Conservation (phyloP, 768 basidiomycete genomes). For the Boletus barrowsii region DNA sequence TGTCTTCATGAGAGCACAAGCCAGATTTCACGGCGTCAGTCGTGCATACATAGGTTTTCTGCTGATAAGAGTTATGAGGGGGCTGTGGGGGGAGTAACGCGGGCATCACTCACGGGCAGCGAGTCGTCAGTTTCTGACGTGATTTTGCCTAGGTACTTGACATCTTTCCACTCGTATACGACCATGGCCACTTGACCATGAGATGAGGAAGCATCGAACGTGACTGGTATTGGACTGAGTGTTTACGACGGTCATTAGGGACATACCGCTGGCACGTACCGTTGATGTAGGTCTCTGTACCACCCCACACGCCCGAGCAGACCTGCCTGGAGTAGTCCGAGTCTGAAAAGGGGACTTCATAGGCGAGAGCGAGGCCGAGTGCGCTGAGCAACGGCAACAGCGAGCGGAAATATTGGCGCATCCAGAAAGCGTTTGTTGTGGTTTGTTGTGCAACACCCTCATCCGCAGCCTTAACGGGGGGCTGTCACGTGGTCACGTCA, state of each 20-base stretch:
- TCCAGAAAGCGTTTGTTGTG: conserved; percentile 29
- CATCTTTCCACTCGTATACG: conserved; percentile 94
- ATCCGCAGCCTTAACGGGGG: conserved; percentile 3
- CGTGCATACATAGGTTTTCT: conserved; percentile 96
- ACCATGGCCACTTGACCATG: conserved; percentile 91
- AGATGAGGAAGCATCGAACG: conserved; percentile 66
- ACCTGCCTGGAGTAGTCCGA: conserved; percentile 85
- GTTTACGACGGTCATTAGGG: conserved; percentile 17
- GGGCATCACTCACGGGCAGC: conserved; percentile 56
- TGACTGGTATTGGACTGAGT: conserved; percentile 44
- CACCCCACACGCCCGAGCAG: conserved; percentile 95
- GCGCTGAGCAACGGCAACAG: conserved; percentile 29
- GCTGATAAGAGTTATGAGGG: conserved; percentile 33
- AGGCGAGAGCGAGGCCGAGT: conserved; percentile 42
- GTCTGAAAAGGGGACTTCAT: conserved; percentile 65
- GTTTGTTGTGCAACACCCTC: conserved; percentile 20
- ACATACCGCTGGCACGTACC: conserved; percentile 42
- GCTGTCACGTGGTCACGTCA: conserved; percentile 25
- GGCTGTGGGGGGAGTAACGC: conserved; percentile 10
- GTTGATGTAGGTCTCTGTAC: conserved; percentile 75
- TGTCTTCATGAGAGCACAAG: conserved; percentile 62
- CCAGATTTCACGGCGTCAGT: conserved; percentile 69
- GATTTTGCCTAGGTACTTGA: conserved; percentile 73
- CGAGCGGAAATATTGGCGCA: conserved; percentile 23
- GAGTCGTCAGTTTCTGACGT: conserved; percentile 52